Evolutionary conservation across 2,329 filamentous ascomycete genomes (phyloP).

Genomic region (Epicoccum sorghinum): DNA sequence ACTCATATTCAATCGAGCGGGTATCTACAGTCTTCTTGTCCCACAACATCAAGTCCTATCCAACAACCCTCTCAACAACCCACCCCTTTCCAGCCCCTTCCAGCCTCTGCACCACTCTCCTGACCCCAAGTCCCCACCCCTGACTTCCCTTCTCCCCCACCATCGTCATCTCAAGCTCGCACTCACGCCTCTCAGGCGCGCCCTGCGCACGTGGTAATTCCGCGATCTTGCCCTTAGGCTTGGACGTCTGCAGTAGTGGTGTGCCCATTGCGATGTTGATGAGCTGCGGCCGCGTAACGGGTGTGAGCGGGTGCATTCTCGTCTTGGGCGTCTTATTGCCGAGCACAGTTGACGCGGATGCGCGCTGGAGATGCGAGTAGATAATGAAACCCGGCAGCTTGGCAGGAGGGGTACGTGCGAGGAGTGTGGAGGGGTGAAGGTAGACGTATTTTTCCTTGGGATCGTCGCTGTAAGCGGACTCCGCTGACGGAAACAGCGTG

Average conservation of each 20-base stretch:
- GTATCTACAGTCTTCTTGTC: too few relatives aligned
- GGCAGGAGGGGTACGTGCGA: conserved; percentile 63
- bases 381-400: conserved; percentile 82
- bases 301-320: conserved; percentile 85
- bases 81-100: conserved; percentile 71
- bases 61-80: conserved; percentile 67
- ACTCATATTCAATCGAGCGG: too few relatives aligned
- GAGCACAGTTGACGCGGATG: conserved; percentile 54
- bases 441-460: conserved; percentile 73
- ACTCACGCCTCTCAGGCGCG: conserved; percentile 67
- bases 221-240: conserved; percentile 84
- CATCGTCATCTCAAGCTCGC: conserved; percentile 82
- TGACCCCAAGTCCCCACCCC: conserved; percentile 86
- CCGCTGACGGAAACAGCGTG: conserved; percentile 74
- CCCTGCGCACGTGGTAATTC: conserved; percentile 48
- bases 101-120: conserved; percentile 81
- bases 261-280: conserved; percentile 82
- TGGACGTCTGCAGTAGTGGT: conserved; percentile 81
- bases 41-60: conserved; percentile 8
- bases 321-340: conserved; percentile 62
- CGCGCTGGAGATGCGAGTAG: conserved; percentile 83
- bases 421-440: conserved; percentile 82
- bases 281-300: conserved; percentile 76
- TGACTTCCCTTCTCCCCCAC: conserved; percentile 69
- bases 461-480: conserved; percentile 46